These are phyloP conservation scores for Fusarium scirpi DNA, from an alignment of 2,329 filamentous ascomycete genomes.

Conservation along the genomic window DNA sequence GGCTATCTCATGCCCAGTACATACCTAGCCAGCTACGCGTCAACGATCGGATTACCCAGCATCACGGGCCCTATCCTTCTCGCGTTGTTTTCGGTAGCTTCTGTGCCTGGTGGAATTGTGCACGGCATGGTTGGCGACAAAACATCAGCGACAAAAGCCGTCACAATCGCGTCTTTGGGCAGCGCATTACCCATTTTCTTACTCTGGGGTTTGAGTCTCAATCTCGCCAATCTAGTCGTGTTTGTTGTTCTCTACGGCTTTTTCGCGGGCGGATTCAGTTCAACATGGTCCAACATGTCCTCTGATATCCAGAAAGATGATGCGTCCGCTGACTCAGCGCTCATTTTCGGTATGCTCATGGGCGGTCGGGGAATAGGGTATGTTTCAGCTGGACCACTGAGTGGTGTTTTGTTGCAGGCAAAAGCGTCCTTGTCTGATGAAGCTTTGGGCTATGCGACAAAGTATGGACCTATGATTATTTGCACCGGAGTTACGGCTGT, in stretches of 20 bases:
- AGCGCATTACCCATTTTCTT: conserved; percentile 67
- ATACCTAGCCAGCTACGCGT: conserved; percentile 67
- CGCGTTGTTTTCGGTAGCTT: conserved; percentile 67
- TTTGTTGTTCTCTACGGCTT: conserved; percentile 73
- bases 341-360: conserved; percentile 50
- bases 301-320: conserved; percentile 52
- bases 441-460: conserved; percentile 48
- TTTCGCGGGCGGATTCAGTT: conserved; percentile 71
- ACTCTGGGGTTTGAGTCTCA: conserved; percentile 68
- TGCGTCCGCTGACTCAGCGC: conserved; percentile 42
- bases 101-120: conserved; percentile 66
- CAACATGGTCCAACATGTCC: conserved; percentile 69
- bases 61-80: conserved; percentile 65
- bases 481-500: conserved; percentile 49
- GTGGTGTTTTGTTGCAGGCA: conserved; percentile 46
- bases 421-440: conserved; percentile 39
- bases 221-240: conserved; percentile 64
- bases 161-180: conserved; percentile 66
- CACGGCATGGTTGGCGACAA: conserved; percentile 68
- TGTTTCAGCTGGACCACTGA: conserved; percentile 46
- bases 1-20: conserved; percentile 72
- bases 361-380: conserved; percentile 49
- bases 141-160: conserved; percentile 61
- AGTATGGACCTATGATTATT: conserved; percentile 51
- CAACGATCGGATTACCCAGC: conserved; percentile 59